Evolutionary conservation across 1,284 basidiomycete species (phyloP), one percentile per base, ranked within the genome.

Genomic region (Pseudozyma hubeiensis): DNA sequence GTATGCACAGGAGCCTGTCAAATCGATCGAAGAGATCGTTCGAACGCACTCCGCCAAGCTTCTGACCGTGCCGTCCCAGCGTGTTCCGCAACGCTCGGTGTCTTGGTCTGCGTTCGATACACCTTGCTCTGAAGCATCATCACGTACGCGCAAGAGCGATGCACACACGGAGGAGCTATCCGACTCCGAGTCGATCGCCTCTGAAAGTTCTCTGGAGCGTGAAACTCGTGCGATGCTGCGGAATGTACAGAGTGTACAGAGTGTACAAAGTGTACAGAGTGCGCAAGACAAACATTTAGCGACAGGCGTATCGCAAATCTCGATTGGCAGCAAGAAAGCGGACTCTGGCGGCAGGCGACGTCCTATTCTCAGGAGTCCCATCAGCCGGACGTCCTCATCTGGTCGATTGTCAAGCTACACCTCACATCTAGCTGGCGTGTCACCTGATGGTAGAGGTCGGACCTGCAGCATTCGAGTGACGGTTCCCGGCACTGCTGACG

Each of bases 391-490:
- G 8, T 13, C 43, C 7, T 43, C 39, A 10, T 41, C 53, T 29
- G 31, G 9, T 5, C 35, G 33, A 7, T 52, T 17, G 31, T 54
- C 56, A 11, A 40, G 7, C 10, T 7, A 41, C 40, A 31, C 14
- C 30, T 37, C 5, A 35, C 41, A 5, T 41, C 48, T 7, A 43
- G 34, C 6, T 11, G 11, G 31, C 35, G 24, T 37, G n/a, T 7
- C 40, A 80, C 87, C 97, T 54, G 91, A 90, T 19, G 94, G 93
- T 19, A 88, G 91, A 19, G 88, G 92, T 51, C 87, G 98, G 60
- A 99, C 94, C 1, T 92, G 91, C 0, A 86, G 95, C 44, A 84
- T 97, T 45, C 90, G 87, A 64, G 89, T 97, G 43, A 91, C 90
- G 11, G 88, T 92, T 16, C 89, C 90, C 2, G 92, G 92, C 5